A percentile compares a stretch with the other conserved stretches of the same genome.
These are phyloP conservation scores for Boletus pseudo-olivaceus DNA, from an alignment of 768 basidiomycete genomes.

Conservation along the genomic window DNA sequence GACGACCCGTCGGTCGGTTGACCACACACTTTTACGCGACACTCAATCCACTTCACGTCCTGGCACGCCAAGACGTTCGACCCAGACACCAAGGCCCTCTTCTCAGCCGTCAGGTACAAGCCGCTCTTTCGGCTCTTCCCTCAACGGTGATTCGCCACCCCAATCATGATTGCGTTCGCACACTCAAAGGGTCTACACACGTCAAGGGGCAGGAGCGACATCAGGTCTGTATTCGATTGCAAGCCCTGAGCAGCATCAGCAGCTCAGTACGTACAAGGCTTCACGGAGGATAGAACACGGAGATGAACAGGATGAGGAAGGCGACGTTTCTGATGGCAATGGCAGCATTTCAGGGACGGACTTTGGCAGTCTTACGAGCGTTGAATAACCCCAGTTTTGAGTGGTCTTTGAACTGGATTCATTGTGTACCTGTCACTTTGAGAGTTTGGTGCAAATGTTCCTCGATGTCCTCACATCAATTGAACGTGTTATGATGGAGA, in stretches of 20 bases:
- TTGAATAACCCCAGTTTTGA: conserved; percentile 33
- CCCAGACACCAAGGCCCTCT: conserved; percentile 25
- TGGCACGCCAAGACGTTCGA: conserved; percentile 25
- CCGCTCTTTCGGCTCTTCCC: conserved; percentile 35
- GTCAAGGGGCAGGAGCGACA: conserved; percentile 31
- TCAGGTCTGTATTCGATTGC: conserved; percentile 22
- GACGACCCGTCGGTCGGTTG: conserved; percentile 12
- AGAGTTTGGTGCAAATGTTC: not conserved
- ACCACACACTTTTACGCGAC: conserved; percentile 14
- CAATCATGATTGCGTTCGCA: conserved; percentile 36
- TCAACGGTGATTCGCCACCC: conserved; percentile 49
- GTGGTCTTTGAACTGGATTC: not conserved
- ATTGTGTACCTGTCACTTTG: conserved; percentile 2
- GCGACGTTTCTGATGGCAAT: conserved; percentile 36
- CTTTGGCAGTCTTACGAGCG: conserved; percentile 49
- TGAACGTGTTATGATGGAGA: conserved; percentile 1
- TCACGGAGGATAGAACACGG: conserved; percentile 9
- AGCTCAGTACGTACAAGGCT: conserved; percentile 20
- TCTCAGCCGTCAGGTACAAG: conserved; percentile 31
- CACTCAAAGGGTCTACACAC: conserved; percentile 33
- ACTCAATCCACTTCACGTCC: conserved; percentile 24
- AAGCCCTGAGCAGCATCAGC: conserved; percentile 18
- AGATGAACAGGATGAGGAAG: conserved; percentile 22
- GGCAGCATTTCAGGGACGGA: conserved; percentile 41
- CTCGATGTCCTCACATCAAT: not conserved